These are phyloP conservation scores for Lepidium didymum DNA, from an alignment of 345 rosid species.

Conservation along the genomic window DNA sequence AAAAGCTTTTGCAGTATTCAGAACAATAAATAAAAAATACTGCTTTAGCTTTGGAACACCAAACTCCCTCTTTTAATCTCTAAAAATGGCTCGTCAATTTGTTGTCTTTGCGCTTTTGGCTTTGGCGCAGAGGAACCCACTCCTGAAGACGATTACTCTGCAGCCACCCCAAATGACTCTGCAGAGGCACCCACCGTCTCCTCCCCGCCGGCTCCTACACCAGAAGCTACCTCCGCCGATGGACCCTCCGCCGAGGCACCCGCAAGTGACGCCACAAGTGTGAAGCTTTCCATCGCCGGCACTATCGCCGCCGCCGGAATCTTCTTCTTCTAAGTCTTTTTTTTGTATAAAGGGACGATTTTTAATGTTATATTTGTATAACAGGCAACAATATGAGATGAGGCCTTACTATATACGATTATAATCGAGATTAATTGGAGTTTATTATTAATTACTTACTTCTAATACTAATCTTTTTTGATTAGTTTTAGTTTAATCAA, in stretches of 20 bases:
- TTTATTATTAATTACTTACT: too few species aligned
- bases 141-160: slow-evolving; percentile 20
- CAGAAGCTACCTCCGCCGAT: slow-evolving; percentile 14
- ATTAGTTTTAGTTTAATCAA: too few species aligned
- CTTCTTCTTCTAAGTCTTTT: slow-evolving; percentile 21
- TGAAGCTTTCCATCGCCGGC: slow-evolving; percentile 25
- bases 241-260: slow-evolving; percentile 20
- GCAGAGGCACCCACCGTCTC: slow-evolving; percentile 16
- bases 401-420: neutral
- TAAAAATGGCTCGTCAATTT: slow-evolving; percentile 21
- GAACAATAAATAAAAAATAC: neutral
- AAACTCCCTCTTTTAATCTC: neutral
- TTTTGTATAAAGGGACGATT: neutral
- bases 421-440: too few species aligned
- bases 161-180: slow-evolving; percentile 12
- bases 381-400: neutral
- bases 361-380: neutral
- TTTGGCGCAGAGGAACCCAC: slow-evolving; percentile 22
- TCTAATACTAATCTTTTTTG: too few species aligned
- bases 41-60: slow-evolving; percentile 30
- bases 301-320: slow-evolving; percentile 16
- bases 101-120: slow-evolving; percentile 20
- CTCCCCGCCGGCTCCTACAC: slow-evolving; percentile 27
- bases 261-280: neutral
- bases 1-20: slow-evolving; percentile 24